phyloP scores from a whole-genome alignment of 352 stramenopile genomes.

The Phytophthora tentaculata region DNA sequence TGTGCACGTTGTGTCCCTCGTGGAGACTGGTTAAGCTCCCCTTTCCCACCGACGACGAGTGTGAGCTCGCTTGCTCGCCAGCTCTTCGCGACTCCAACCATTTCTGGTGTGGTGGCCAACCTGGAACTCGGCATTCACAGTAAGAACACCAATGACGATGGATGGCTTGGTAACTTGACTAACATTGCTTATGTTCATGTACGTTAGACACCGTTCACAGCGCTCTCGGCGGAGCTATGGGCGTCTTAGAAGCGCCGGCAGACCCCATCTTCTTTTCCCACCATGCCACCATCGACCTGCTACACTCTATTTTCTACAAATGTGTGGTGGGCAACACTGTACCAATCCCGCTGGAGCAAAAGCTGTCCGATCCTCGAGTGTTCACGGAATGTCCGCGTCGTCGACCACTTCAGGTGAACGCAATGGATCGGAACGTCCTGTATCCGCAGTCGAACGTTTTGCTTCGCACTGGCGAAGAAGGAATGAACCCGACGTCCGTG shows the following conservation, averaged over 20 bases:
- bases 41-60: conserved; percentile 71
- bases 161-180: conserved; percentile 1
- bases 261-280: conserved; percentile 91
- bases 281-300: conserved; percentile 80
- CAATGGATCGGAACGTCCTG: conserved; percentile 59
- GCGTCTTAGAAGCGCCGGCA: conserved; percentile 69
- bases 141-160: conserved; percentile 38
- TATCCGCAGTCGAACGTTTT: conserved; percentile 60
- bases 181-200: conserved; percentile 11
- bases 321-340: conserved; percentile 73
- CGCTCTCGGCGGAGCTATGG: conserved; percentile 72
- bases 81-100: conserved; percentile 72
- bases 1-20: conserved; percentile 79
- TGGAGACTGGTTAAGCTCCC: conserved; percentile 56
- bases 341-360: conserved; percentile 55
- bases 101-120: conserved; percentile 65
- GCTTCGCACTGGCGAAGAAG: conserved; percentile 58
- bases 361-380: conserved; percentile 66
- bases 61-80: conserved; percentile 80
- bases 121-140: conserved; percentile 81
- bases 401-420: conserved; percentile 32
- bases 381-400: conserved; percentile 64
- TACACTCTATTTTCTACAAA: conserved; percentile 89
- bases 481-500: conserved; percentile 53
- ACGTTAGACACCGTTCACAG: conserved; percentile 82